Evolutionary conservation across 2,329 filamentous ascomycete genomes (phyloP).

Genomic region (Cladosporium halotolerans): DNA sequence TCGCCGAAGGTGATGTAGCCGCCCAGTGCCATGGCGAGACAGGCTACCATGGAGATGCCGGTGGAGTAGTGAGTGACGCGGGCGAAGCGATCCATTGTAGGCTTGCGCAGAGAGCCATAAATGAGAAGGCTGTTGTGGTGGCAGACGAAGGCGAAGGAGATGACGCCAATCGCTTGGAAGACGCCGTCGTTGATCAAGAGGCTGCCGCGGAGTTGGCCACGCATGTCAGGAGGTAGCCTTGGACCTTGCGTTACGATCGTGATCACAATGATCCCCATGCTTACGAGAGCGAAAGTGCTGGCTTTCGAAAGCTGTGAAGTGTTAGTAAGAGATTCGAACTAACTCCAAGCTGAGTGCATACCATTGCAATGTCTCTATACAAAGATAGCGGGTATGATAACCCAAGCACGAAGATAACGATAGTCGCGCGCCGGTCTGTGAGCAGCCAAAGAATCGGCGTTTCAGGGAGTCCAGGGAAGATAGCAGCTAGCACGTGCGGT

Average conservation of each 20-base stretch:
- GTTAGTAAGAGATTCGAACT: conserved; percentile 26
- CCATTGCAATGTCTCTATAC: conserved; percentile 96
- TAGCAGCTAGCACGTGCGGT: conserved; percentile 74
- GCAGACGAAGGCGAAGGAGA: conserved; percentile 81
- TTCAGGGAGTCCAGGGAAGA: conserved; percentile 69
- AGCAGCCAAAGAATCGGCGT: conserved; percentile 76
- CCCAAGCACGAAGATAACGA: conserved; percentile 78
- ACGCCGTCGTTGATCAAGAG: conserved; percentile 80
- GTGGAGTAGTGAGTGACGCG: conserved; percentile 93
- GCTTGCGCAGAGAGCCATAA: conserved; percentile 88
- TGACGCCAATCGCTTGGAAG: conserved; percentile 94
- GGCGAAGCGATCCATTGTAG: conserved; percentile 91
- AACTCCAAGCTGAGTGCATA: conserved; percentile 31
- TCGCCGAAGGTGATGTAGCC: conserved; percentile 93
- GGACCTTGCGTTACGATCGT: conserved; percentile 82
- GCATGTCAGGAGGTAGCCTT: conserved; percentile 62
- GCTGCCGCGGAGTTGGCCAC: conserved; percentile 64
- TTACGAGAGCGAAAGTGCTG: conserved; percentile 83
- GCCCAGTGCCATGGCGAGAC: conserved; percentile 76
- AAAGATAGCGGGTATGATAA: conserved; percentile 87
- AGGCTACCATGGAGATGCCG: conserved; percentile 82
- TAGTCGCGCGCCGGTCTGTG: conserved; percentile 73
- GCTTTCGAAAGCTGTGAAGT: conserved; percentile 76
- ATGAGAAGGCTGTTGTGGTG: conserved; percentile 97
- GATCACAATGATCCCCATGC: conserved; percentile 84